These are phyloP conservation scores for Yamadazyma phyllophila DNA, from an alignment of 805 yeast genomes.

Conservation along the genomic window DNA sequence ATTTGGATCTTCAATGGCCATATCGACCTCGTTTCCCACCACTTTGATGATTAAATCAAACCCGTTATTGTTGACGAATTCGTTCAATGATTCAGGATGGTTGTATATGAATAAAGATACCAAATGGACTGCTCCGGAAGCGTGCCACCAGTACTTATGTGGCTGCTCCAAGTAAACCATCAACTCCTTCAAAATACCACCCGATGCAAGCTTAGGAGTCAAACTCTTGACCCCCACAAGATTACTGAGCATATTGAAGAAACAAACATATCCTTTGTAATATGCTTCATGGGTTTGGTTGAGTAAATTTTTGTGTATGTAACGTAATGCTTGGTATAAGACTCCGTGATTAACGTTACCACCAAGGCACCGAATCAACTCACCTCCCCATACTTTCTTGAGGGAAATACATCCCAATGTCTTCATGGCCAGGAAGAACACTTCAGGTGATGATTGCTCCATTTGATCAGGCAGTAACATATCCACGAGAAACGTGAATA, in stretches of 20 bases:
- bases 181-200: conserved; percentile 71
- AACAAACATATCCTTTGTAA: conserved; percentile 49
- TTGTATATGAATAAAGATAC: conserved; percentile 46
- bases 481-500: conserved; percentile 67
- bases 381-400: conserved; percentile 69
- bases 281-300: conserved; percentile 33
- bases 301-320: conserved; percentile 51
- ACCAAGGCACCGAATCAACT: conserved; percentile 71
- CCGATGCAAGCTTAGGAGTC: conserved; percentile 59
- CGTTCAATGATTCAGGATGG: conserved; percentile 51
- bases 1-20: conserved; percentile 58
- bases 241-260: conserved; percentile 61
- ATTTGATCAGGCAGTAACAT: conserved; percentile 64
- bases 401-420: conserved; percentile 69
- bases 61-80: conserved; percentile 68
- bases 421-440: conserved; percentile 60
- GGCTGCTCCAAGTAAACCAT: conserved; percentile 57
- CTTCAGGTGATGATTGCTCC: conserved; percentile 45
- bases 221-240: conserved; percentile 56
- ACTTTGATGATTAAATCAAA: conserved; percentile 58
- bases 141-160: conserved; percentile 51
- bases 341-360: conserved; percentile 88
- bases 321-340: conserved; percentile 67
- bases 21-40: conserved; percentile 61
- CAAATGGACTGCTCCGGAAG: conserved; percentile 63